Evolutionary conservation across 2,329 filamentous ascomycete genomes (phyloP).

Genomic region (Madurella mycetomatis): DNA sequence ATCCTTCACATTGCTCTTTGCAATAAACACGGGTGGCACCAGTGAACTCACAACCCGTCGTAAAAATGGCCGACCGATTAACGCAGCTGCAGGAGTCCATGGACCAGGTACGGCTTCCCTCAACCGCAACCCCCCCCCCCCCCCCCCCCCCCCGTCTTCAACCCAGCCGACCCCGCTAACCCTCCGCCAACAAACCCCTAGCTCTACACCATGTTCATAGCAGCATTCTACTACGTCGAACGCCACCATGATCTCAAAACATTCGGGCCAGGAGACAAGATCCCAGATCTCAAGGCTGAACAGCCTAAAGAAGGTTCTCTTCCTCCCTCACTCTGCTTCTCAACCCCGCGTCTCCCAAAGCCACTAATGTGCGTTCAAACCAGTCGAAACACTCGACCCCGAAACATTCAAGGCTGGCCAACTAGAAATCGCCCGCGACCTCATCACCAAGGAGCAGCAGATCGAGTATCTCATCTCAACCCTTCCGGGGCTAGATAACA

Average conservation of each 20-base stretch:
- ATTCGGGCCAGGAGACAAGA: conserved; percentile 53
- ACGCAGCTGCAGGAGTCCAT: conserved; percentile 83
- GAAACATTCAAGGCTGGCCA: conserved; percentile 65
- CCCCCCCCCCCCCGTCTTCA: not conserved
- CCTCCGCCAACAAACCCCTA: conserved; percentile 29
- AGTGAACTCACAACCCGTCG: not conserved
- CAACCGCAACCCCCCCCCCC: not conserved
- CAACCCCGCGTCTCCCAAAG: not conserved
- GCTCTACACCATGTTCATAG: conserved; percentile 66
- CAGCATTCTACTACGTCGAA: conserved; percentile 62
- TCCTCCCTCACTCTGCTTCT: not conserved
- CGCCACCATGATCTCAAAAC: conserved; percentile 63
- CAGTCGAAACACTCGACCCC: conserved; percentile 57
- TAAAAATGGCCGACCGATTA: conserved; percentile 65
- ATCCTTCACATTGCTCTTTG: not conserved
- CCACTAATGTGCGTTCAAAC: not conserved
- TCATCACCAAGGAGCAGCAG: conserved; percentile 77
- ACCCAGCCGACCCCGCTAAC: not conserved
- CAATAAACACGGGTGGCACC: not conserved
- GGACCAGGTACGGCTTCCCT: conserved; percentile 58
- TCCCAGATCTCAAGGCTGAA: conserved; percentile 54
- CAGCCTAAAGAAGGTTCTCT: conserved; percentile 46
- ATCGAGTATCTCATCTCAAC: conserved; percentile 72
- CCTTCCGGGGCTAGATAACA: conserved; percentile 73
- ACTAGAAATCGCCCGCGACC: conserved; percentile 68